A percentile compares a stretch with the other conserved stretches of the same genome.
These are phyloP conservation scores for Rhizophlyctis rosea DNA, from an alignment of 192 early-diverging fungal species.

Conservation along the genomic window DNA sequence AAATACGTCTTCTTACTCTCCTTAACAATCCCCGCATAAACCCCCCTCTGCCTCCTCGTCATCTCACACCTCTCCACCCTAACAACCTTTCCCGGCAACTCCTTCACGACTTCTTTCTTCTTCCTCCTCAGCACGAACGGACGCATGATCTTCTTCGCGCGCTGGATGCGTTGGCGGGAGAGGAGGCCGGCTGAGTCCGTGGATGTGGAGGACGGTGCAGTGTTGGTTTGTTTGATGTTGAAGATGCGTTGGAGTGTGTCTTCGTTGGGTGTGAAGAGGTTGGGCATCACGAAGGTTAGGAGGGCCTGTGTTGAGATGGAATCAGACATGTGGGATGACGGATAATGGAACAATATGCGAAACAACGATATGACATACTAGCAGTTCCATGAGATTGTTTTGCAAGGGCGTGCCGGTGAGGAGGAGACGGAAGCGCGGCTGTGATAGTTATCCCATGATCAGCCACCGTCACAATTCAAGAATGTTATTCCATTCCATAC, in stretches of 20 bases:
- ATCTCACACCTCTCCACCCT: conserved; percentile 22
- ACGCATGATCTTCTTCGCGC: conserved; percentile 78
- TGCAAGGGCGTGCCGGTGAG: conserved; percentile 93
- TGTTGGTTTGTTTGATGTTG: conserved; percentile 49
- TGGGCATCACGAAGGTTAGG: conserved; percentile 83
- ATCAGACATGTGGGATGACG: conserved; percentile 30
- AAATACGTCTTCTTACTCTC: conserved; percentile 29
- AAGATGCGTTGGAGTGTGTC: conserved; percentile 50
- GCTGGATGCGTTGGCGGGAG: conserved; percentile 59
- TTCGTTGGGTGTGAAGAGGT: conserved; percentile 63
- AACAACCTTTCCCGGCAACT: conserved; percentile 31
- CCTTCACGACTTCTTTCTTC: conserved; percentile 55
- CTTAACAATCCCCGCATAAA: conserved; percentile 37
- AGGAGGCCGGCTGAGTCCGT: conserved; percentile 25
- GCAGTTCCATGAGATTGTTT: conserved; percentile 85
- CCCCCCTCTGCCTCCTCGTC: conserved; percentile 23
- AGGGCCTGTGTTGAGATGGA: too few relatives aligned
- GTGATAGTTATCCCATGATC: neutral
- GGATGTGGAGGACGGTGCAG: too few relatives aligned
- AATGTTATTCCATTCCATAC: too few relatives aligned
- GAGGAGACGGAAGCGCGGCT: conserved; percentile 45
- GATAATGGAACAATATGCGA: too few relatives aligned
- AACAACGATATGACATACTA: too few relatives aligned
- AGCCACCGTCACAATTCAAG: too few relatives aligned
- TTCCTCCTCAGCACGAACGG: conserved; percentile 85